Base-by-base conservation (phyloP, 495 filamentous ascomycete genomes). In the Pseudoneurospora amorphoporcata region DNA sequence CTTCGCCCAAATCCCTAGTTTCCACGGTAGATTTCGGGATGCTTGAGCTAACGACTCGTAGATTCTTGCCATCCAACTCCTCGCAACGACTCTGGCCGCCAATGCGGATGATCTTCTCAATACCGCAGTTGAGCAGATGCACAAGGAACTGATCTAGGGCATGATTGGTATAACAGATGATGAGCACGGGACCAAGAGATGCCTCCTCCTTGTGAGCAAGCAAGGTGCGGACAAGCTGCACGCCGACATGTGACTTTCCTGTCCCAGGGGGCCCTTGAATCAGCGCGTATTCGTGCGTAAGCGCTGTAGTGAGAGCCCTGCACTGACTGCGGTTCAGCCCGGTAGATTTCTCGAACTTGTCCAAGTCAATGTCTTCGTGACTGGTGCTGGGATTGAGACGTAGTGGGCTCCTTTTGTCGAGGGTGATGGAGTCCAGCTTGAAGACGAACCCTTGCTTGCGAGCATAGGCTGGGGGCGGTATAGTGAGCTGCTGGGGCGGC, bases 201-300 rank as follows among this genome's bases (percentile, higher is more conserved):
- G 82, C 84, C 45, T 75, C 73, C 0, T 71, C 73, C 58, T 86
- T 86, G 76, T 92, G 91, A 9, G 81, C 83, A 3, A 94, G 79
- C 7, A 95, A 78, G 2, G 88, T 86, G 73, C 91, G 87, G 35
- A 92, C 71, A 37, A 84, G 70, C 40, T 79, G 80, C 19, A 88
- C 85, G 3, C 87, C 89, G 0, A 85, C 87, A 73, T 84, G 92
- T 71, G 84, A 87, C 77, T 96, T 95, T 4, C 93, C 92, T 3
- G 92, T 94, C 1, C 93, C 92, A 5, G 93, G 93, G 0, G 92
- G 93, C 0, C 93, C 93, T 83, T 95, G 92, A 38, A 94, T 91
- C 0, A 94, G 81, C 6, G 88, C 88, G 35, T 93, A 73, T 8
- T 81, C 80, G 4, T 85, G 83, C 2, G 82, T 85, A 5, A 96